Percentiles rank a stretch among this genome's conserved stretches.
Evolutionary conservation across 2,329 filamentous ascomycete species (phyloP).

Genomic region (Tolypocladium nubicola): DNA sequence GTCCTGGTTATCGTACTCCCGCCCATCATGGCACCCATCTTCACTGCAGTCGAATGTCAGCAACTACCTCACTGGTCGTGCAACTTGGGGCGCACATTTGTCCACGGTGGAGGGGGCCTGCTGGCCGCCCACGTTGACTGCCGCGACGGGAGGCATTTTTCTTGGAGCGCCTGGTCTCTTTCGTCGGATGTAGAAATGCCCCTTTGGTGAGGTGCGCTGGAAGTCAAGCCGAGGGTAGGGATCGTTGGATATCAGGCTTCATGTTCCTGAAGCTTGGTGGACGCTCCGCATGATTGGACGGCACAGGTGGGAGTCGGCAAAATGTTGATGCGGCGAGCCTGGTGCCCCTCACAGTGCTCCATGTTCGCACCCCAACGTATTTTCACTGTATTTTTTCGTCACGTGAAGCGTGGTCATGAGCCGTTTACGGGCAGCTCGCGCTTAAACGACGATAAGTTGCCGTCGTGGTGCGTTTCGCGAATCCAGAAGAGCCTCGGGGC

Average conservation of each 20-base stretch:
- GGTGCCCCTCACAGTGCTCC: constrained; percentile 14
- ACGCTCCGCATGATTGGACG: constrained; percentile 14
- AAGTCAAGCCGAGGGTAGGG: neutral
- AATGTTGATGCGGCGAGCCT: constrained; percentile 14
- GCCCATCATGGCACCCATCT: constrained; percentile 98
- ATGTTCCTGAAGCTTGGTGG: neutral
- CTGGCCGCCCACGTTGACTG: constrained; percentile 25
- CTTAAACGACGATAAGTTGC: neutral
- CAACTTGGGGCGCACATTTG: constrained; percentile 32
- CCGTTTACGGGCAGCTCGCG: constrained; percentile 12
- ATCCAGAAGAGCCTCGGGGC: neutral
- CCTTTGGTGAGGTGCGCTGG: neutral
- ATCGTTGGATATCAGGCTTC: neutral
- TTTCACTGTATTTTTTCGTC: constrained; percentile 18
- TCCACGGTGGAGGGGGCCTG: constrained; percentile 42
- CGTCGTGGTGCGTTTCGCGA: too few relatives aligned
- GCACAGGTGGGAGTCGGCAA: constrained; percentile 10
- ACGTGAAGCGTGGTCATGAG: constrained; percentile 24
- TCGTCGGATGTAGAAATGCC: neutral
- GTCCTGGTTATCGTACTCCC: constrained; percentile 62
- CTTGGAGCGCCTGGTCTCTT: neutral
- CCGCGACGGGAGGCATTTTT: constrained; percentile 31
- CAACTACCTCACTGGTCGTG: neutral
- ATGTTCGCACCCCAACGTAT: neutral
- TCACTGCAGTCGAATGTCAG: constrained; percentile 27